Evolutionary conservation across 2,329 filamentous ascomycete species (phyloP).

Genomic region (Penicillium occitanis): DNA sequence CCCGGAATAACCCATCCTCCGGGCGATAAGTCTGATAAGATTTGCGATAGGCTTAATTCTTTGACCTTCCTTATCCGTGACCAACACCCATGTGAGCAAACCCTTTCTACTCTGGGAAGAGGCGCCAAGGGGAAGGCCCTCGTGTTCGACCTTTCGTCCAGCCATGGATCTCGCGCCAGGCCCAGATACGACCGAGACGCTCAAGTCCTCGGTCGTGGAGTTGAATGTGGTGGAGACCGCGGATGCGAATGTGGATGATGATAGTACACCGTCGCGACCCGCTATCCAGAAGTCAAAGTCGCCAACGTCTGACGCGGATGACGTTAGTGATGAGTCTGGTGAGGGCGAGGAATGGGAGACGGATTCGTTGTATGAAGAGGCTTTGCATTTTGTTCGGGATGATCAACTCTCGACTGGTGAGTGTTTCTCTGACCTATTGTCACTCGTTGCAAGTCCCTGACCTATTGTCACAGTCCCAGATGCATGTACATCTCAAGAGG

Average conservation of each 20-base stretch:
- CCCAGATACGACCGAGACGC: constrained; percentile 34
- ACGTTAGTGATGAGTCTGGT: constrained; percentile 37
- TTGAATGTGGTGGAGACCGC: constrained; percentile 35
- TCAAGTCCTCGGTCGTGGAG: constrained; percentile 39
- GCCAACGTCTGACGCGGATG: constrained; percentile 36
- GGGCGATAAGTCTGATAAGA: constrained; percentile 20
- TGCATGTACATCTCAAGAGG: constrained; percentile 67
- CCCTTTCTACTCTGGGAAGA: constrained; percentile 30
- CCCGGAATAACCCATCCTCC: constrained; percentile 11
- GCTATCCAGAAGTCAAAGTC: constrained; percentile 32
- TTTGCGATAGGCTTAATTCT: neutral
- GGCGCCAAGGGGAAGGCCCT: constrained; percentile 33
- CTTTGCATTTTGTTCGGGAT: constrained; percentile 59
- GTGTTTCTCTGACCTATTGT: constrained; percentile 31
- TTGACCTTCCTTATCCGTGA: constrained; percentile 18
- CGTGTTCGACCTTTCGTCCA: constrained; percentile 26
- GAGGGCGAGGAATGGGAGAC: constrained; percentile 57
- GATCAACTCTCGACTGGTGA: constrained; percentile 50
- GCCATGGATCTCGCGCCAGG: constrained; percentile 42
- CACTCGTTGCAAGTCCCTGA: constrained; percentile 3
- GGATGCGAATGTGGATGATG: constrained; percentile 27
- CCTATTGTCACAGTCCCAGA: constrained; percentile 43
- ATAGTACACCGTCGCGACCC: constrained; percentile 8
- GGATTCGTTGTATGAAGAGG: constrained; percentile 64
- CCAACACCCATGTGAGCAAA: constrained; percentile 36